phyloP scores from a whole-genome alignment of 306 rosid genomes.

The Casuarina cunninghamiana region DNA sequence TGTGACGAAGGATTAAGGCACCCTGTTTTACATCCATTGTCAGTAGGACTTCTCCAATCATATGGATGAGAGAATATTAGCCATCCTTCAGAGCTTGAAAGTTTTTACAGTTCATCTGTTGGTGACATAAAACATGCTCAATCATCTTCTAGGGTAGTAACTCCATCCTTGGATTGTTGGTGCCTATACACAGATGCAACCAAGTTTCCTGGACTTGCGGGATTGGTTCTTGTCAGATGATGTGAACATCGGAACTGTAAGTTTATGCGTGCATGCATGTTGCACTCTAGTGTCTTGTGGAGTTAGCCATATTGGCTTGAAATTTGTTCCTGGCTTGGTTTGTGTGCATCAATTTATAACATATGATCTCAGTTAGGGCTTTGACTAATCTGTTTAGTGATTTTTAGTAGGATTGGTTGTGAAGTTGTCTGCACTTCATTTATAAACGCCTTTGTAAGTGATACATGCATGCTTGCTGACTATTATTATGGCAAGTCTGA shows the following conservation, averaged over 20 bases:
- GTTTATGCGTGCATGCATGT: not conserved
- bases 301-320: not conserved
- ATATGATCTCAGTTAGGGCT: not conserved
- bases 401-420: not conserved
- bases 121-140: not conserved
- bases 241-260: slow-evolving; percentile 16
- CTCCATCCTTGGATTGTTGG: slow-evolving; percentile 12
- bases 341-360: not conserved
- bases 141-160: slow-evolving; percentile 13
- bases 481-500: not conserved
- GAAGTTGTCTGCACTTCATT: not conserved
- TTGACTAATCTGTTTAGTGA: not conserved
- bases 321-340: not conserved
- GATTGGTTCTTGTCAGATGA: slow-evolving; percentile 14
- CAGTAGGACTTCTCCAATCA: not conserved
- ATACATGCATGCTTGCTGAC: not conserved
- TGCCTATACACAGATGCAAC: slow-evolving; percentile 17
- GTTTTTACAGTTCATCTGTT: slow-evolving; percentile 3
- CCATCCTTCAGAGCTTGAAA: slow-evolving; percentile 17
- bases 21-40: not conserved
- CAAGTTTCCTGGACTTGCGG: slow-evolving; percentile 15
- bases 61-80: not conserved
- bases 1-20: not conserved
- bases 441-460: not conserved
- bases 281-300: not conserved